These are phyloP conservation scores for Apophysomyces ossiformis DNA, from an alignment of 371 early-diverging fungal genomes.

Conservation along the genomic window DNA sequence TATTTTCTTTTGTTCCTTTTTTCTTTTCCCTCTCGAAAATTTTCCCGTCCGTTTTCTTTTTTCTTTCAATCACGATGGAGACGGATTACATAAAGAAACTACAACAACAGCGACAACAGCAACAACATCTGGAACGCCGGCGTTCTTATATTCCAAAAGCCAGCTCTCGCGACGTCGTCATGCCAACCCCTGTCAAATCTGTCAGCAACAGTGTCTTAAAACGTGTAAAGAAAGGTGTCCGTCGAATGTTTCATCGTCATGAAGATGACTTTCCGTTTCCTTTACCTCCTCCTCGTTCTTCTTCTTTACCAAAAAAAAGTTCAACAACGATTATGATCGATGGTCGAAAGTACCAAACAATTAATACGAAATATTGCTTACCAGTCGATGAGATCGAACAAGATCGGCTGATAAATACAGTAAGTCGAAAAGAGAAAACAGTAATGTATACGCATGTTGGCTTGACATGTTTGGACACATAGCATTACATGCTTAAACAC, in stretches of 20 bases:
- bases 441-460: background rate
- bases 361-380: conserved; percentile 24
- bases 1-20: background rate
- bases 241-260: conserved; percentile 10
- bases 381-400: conserved; percentile 21
- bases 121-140: background rate
- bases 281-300: background rate
- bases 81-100: background rate
- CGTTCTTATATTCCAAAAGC: background rate
- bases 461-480: conserved; percentile 11
- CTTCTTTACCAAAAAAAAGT: background rate
- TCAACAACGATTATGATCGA: conserved; percentile 12
- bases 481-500: conserved; percentile 51
- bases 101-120: background rate
- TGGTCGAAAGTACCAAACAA: conserved; percentile 31
- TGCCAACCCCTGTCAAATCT: conserved; percentile 5
- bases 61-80: background rate
- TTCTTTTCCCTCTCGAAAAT: background rate
- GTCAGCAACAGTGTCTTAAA: conserved; percentile 4
- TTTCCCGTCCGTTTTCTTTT: background rate
- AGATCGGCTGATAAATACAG: background rate
- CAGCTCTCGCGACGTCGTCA: background rate
- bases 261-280: conserved; percentile 1
- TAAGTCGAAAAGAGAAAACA: background rate
- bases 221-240: conserved; percentile 5